Evolutionary conservation across 805 yeast genomes (phyloP).

Genomic region (Metschnikowia kunwiensis): DNA sequence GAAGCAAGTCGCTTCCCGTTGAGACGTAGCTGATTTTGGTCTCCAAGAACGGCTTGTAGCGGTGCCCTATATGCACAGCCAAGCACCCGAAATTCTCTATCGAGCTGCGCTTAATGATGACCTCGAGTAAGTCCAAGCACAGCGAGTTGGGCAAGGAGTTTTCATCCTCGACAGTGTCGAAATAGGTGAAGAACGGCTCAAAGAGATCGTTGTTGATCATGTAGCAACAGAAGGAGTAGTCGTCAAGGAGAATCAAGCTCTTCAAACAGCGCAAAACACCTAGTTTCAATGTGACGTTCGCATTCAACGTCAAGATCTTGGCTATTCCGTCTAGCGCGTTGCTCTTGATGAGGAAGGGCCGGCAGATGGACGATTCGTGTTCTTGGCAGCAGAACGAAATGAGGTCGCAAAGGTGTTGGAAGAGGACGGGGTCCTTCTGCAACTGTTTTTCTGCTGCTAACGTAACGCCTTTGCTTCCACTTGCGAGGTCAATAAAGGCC

Average conservation of each 20-base stretch:
- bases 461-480: conserved; percentile 1
- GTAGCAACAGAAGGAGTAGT: conserved; percentile 54
- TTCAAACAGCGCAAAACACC: conserved; percentile 71
- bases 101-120: conserved; percentile 27
- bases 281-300: conserved; percentile 54
- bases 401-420: conserved; percentile 66
- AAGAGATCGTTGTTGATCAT: conserved; percentile 56
- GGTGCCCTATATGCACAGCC: conserved; percentile 29
- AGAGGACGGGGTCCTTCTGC: conserved; percentile 39
- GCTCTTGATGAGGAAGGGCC: conserved; percentile 61
- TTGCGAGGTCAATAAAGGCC: conserved; percentile 41
- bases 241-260: conserved; percentile 58
- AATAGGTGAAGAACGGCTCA: conserved; percentile 45
- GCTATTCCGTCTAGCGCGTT: conserved; percentile 56
- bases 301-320: conserved; percentile 40
- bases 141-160: conserved; percentile 74
- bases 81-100: conserved; percentile 27
- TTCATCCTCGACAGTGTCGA: conserved; percentile 44
- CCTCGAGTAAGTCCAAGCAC: conserved; percentile 64
- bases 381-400: conserved; percentile 63
- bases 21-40: conserved; percentile 26
- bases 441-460: conserved; percentile 9
- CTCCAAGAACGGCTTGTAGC: conserved; percentile 28
- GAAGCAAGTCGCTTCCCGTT: conserved; percentile 21
- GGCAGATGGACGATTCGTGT: conserved; percentile 56